A percentile compares a stretch with the other conserved stretches of the same genome.
phyloP scores from a whole-genome alignment of 1,284 basidiomycete species.

The Neonothopanus nambi region DNA sequence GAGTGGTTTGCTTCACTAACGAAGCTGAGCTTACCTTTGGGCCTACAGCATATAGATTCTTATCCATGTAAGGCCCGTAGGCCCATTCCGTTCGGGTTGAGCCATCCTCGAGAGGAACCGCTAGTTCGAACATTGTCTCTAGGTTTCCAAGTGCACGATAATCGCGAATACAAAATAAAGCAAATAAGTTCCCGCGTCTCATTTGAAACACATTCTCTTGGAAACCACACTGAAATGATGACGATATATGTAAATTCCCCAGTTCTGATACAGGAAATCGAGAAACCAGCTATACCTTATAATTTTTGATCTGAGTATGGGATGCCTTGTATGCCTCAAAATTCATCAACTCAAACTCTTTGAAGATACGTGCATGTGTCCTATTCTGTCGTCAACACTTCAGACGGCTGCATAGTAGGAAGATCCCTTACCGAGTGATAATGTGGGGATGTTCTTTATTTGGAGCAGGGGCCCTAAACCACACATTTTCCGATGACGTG shows the following conservation, averaged over 20 bases:
- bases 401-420: not conserved
- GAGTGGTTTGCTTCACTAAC: not conserved
- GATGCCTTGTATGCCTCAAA: conserved; percentile 28
- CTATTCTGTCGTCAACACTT: conserved; percentile 17
- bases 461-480: not conserved
- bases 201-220: too few species aligned
- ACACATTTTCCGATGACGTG: conserved; percentile 10
- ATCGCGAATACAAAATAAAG: conserved; percentile 19
- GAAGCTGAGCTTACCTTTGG: conserved; percentile 24
- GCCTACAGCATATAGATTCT: conserved; percentile 20
- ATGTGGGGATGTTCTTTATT: conserved; percentile 31
- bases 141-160: conserved; percentile 25
- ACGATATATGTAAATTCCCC: not conserved
- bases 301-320: conserved; percentile 24
- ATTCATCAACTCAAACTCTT: conserved; percentile 30
- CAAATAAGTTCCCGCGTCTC: not conserved
- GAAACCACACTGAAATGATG: conserved; percentile 5
- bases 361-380: conserved; percentile 31
- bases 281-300: conserved; percentile 28
- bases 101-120: conserved; percentile 11
- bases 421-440: conserved; percentile 30
- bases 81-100: conserved; percentile 23
- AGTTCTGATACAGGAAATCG: not conserved
- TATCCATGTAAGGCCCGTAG: conserved; percentile 29
- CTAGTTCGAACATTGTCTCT: conserved; percentile 28